Evolutionary conservation across 805 yeast species (phyloP), one percentile per base, ranked within the genome.

Genomic region (Nakazawaea ernobii): DNA sequence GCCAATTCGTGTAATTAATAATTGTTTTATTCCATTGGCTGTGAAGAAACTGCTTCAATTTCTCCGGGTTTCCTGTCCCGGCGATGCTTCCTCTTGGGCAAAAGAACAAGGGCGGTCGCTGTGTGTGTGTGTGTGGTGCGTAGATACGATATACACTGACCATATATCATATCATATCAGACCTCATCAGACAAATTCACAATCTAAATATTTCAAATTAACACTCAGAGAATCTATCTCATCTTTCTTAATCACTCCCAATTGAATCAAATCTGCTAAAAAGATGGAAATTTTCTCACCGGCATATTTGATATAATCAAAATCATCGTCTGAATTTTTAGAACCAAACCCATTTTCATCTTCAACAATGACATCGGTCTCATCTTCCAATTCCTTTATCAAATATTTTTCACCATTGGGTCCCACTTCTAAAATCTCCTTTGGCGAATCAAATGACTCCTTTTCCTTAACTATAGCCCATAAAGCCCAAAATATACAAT

Each of bases 381-480:
- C 62, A 33, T 58, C 57, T 35, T 62, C 56, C 30, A 8, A 8
- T 6, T 56, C 58, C 35, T 62, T 59, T 47, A 60, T 63, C 47
- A 56, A 57, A 56, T 79, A 79, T 17, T 62, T 66, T 51, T 78
- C 78, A 41, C 82, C 79, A 49, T 76, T 79, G 30, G 85, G 71
- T 4, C 86, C 87, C n/a, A 69, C 55, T 48, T 70, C 75, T 29
- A 66, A 61, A 13, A 60, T 59, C 27, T 60, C 66, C 46, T 64
- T 37, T 4, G 13, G 3, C 11, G 32, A n/a, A 43, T 46, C 4
- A 32, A 40, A 20, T 41, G 52, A 15, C 60, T 42, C 2, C 58
- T 44, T 15, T 66, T 66, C 80, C 62, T 88, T 95, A 32, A 94
- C 76, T 38, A 94, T 74, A 1, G 96, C 98, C 99, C 99, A 92